These are phyloP conservation scores for Hemerocallis citrina DNA, from an alignment of 106 monocot genomes.

Conservation along the genomic window DNA sequence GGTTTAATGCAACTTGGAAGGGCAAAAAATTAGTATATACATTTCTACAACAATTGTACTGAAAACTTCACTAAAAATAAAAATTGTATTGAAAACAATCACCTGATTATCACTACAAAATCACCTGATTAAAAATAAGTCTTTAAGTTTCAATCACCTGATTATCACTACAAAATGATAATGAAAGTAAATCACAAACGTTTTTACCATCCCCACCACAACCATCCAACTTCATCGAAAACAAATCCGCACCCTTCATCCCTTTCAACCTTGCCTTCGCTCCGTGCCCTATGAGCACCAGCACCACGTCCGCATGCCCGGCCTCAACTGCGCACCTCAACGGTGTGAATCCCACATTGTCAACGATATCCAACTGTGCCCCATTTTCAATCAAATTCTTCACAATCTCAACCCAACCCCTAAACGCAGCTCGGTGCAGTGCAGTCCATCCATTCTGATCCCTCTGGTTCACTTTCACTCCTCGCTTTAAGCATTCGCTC, in stretches of 20 bases:
- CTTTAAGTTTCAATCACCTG: too few species aligned
- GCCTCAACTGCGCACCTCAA: conserved; percentile 25
- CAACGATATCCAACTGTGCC: conserved; percentile 16
- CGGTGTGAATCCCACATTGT: conserved; percentile 31
- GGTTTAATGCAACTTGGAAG: too few species aligned
- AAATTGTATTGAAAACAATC: too few species aligned
- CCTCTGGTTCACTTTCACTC: conserved; percentile 7
- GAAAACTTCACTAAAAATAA: too few species aligned
- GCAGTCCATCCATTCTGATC: conserved; percentile 43
- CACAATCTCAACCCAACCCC: conserved; percentile 17
- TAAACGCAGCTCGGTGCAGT: conserved; percentile 28
- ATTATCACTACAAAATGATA: too few species aligned
- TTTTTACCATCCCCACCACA: too few species aligned
- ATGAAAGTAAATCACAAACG: too few species aligned
- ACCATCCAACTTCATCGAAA: conserved; percentile 4
- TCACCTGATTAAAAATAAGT: too few species aligned
- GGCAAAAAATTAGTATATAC: too few species aligned
- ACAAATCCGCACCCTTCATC: not conserved
- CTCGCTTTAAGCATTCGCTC: not conserved
- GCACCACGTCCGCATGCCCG: conserved; percentile 16
- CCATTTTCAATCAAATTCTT: conserved; percentile 11
- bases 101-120: too few species aligned
- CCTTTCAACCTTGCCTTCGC: conserved; percentile 21
- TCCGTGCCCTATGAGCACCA: conserved; percentile 17
- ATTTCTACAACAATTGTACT: too few species aligned